Evolutionary conservation across 202 grass and related monocot genomes (phyloP).

Genomic region (Saccharum hybrid): DNA sequence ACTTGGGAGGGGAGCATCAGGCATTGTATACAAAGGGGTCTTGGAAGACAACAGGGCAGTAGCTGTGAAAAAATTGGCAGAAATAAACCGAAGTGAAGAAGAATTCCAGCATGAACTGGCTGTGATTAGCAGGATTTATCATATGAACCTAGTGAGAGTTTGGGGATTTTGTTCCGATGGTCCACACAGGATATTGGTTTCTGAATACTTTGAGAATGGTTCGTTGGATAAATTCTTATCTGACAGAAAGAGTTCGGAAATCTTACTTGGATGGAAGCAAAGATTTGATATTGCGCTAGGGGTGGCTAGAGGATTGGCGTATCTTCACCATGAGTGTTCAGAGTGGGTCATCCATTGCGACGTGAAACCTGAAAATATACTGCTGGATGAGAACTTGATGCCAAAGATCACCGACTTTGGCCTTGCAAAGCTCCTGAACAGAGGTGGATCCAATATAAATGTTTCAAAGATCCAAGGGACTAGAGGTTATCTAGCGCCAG

Average conservation of each 20-base stretch:
- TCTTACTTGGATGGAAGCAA: constrained; percentile 37
- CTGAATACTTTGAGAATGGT: constrained; percentile 47
- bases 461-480: constrained; percentile 58
- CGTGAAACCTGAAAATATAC: constrained; percentile 53
- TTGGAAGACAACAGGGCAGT: constrained; percentile 34
- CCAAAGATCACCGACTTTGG: constrained; percentile 66
- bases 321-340: constrained; percentile 54
- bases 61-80: constrained; percentile 41
- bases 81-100: constrained; percentile 37
- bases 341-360: constrained; percentile 56
- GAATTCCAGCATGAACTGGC: constrained; percentile 47
- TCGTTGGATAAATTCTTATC: constrained; percentile 46
- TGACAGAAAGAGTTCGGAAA: not conserved
- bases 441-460: constrained; percentile 46
- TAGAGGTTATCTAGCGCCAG: constrained; percentile 62
- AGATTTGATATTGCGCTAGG: constrained; percentile 40
- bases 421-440: constrained; percentile 57
- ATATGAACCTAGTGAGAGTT: constrained; percentile 51
- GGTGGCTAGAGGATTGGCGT: constrained; percentile 43
- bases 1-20: constrained; percentile 49
- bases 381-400: constrained; percentile 38
- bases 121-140: constrained; percentile 46
- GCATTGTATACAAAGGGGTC: constrained; percentile 44
- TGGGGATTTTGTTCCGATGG: constrained; percentile 51
- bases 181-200: constrained; percentile 48